Evolutionary conservation across 257 asterid species (phyloP).

Genomic region (Solanum chilense): DNA sequence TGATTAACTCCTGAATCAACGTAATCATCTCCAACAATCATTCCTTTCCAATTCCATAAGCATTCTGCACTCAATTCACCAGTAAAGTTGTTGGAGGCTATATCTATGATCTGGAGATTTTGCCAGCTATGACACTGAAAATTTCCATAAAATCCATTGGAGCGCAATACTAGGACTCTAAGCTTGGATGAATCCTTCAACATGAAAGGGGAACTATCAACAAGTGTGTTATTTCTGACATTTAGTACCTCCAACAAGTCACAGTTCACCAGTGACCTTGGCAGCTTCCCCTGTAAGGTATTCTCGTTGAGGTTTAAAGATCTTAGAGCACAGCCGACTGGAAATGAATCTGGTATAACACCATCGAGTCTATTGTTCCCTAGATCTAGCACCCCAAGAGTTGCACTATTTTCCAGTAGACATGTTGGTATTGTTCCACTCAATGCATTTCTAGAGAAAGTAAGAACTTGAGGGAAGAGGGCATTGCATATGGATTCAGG

Average conservation of each 20-base stretch:
- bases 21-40: slow-evolving; percentile 4
- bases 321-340: neutral
- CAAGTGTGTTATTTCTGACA: no score
- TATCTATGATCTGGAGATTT: slow-evolving; percentile 24
- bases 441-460: no score
- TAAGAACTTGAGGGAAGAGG: no score
- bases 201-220: no score
- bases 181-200: no score
- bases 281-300: slow-evolving; percentile 23
- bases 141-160: slow-evolving; percentile 15
- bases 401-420: no score
- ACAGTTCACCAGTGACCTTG: slow-evolving; percentile 28
- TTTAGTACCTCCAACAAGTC: neutral
- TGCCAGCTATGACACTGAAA: slow-evolving; percentile 21
- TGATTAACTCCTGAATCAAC: neutral
- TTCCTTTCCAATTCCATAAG: slow-evolving; percentile 11
- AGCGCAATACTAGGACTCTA: neutral
- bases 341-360: slow-evolving; percentile 1
- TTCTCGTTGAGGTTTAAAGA: slow-evolving; percentile 24
- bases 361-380: slow-evolving; percentile 22
- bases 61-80: neutral
- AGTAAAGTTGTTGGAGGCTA: slow-evolving; percentile 18
- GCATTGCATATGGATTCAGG: no score
- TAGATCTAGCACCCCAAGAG: slow-evolving; percentile 10
- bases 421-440: no score